Conservation (phyloP, 2,329 filamentous ascomycete species). For the Fusarium metavorans region DNA sequence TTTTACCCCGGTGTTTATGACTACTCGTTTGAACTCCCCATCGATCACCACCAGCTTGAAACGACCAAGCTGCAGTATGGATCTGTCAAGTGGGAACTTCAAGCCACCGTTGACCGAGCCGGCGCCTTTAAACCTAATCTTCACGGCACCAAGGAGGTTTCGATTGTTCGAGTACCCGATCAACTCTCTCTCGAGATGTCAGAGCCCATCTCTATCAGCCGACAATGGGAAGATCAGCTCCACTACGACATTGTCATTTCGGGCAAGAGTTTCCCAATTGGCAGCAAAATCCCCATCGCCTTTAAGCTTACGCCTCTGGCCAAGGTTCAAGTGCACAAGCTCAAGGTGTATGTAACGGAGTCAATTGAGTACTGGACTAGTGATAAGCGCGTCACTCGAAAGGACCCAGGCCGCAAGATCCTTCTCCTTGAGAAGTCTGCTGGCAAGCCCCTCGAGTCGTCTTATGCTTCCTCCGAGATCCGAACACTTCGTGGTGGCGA, state of each 20-base stretch:
- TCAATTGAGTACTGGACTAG: conserved; percentile 92
- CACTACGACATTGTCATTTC: conserved; percentile 98
- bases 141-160: conserved; percentile 83
- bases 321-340: conserved; percentile 92
- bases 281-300: conserved; percentile 88
- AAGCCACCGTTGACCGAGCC: conserved; percentile 85
- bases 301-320: conserved; percentile 94
- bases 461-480: conserved; percentile 81
- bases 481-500: conserved; percentile 85
- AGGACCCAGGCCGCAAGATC: conserved; percentile 86
- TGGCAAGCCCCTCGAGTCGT: conserved; percentile 78
- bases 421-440: conserved; percentile 89
- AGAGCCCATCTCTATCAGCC: conserved; percentile 92
- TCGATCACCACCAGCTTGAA: conserved; percentile 90
- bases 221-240: conserved; percentile 94
- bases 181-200: conserved; percentile 91
- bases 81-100: conserved; percentile 88
- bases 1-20: conserved; percentile 80
- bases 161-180: conserved; percentile 85
- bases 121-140: conserved; percentile 93
- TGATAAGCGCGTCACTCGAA: conserved; percentile 85
- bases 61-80: conserved; percentile 90
- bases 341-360: conserved; percentile 92
- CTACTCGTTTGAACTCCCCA: conserved; percentile 84
- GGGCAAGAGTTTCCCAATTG: conserved; percentile 92